Percentiles rank a stretch among this genome's conserved stretches.
These are phyloP conservation scores for Penicillium psychrofluorescens DNA, from an alignment of 495 filamentous ascomycete species.

Conservation along the genomic window DNA sequence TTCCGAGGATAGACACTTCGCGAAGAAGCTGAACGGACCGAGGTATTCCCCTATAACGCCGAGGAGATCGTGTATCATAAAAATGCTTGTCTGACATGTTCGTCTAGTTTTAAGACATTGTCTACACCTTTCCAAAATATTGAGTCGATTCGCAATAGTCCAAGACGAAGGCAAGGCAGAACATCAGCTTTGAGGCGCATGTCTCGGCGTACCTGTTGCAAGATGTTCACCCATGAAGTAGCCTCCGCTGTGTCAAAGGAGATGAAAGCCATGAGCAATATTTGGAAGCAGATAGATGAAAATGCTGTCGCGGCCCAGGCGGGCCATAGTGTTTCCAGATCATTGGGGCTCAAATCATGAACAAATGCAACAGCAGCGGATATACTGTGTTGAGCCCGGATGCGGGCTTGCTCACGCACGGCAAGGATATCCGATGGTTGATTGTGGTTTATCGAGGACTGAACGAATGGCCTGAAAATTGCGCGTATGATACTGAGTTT, in stretches of 20 bases:
- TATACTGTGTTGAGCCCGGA: background rate
- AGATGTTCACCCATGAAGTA: background rate
- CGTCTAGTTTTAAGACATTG: slow-evolving; percentile 1
- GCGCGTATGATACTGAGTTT: background rate
- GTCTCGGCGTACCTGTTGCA: background rate
- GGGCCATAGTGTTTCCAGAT: slow-evolving; percentile 1
- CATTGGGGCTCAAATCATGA: background rate
- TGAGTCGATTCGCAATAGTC: slow-evolving; percentile 1
- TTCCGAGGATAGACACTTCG: too few relatives aligned
- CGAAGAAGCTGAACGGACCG: too few relatives aligned
- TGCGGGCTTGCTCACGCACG: background rate
- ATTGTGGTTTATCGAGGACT: background rate
- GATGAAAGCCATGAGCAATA: background rate
- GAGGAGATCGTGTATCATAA: too few relatives aligned
- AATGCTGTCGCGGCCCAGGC: slow-evolving; percentile 1
- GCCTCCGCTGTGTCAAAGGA: background rate
- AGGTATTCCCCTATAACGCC: too few relatives aligned
- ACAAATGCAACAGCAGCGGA: background rate
- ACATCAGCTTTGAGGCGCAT: slow-evolving; percentile 2
- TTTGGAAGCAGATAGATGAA: slow-evolving; percentile 1
- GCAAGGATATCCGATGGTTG: background rate
- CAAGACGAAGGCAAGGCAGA: slow-evolving; percentile 1
- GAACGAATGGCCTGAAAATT: background rate
- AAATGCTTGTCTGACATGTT: background rate
- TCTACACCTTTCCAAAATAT: slow-evolving; percentile 2